A percentile compares a stretch with the other conserved stretches of the same genome.
phyloP scores from a whole-genome alignment of 192 early-diverging fungal species.

The Umbelopsis sp. region DNA sequence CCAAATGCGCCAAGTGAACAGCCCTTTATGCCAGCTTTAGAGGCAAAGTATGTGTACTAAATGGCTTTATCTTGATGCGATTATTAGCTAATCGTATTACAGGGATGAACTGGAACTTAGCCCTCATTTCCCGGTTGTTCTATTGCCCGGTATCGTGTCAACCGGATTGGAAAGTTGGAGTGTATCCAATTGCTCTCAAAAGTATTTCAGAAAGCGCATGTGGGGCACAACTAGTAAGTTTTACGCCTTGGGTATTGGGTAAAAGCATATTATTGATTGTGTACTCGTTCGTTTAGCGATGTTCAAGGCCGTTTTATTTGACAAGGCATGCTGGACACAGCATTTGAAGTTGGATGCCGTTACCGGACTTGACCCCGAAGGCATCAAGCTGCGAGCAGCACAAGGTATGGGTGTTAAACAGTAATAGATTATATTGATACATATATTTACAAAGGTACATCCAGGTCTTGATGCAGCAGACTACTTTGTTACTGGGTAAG shows the following conservation, averaged over 20 bases:
- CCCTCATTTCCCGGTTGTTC: conserved; percentile 62
- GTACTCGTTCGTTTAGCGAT: conserved; percentile 53
- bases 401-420: conserved; percentile 42
- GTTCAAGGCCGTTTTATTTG: conserved; percentile 82
- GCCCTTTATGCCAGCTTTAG: conserved; percentile 53
- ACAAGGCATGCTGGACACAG: conserved; percentile 85
- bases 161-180: conserved; percentile 91
- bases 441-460: neutral
- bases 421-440: neutral
- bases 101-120: conserved; percentile 45
- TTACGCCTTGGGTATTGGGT: neutral
- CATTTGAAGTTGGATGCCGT: conserved; percentile 81
- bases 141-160: conserved; percentile 89
- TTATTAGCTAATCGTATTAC: conserved; percentile 10
- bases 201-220: conserved; percentile 86
- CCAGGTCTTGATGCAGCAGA: conserved; percentile 85
- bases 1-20: conserved; percentile 49
- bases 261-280: neutral
- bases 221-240: conserved; percentile 76
- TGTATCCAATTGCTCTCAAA: conserved; percentile 71
- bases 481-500: conserved; percentile 84
- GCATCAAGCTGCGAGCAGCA: conserved; percentile 82
- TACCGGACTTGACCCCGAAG: conserved; percentile 85
- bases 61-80: conserved; percentile 4
- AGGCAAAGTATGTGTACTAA: neutral